phyloP scores from a whole-genome alignment of 306 rosid genomes.

The Pachyrhizus erosus region DNA sequence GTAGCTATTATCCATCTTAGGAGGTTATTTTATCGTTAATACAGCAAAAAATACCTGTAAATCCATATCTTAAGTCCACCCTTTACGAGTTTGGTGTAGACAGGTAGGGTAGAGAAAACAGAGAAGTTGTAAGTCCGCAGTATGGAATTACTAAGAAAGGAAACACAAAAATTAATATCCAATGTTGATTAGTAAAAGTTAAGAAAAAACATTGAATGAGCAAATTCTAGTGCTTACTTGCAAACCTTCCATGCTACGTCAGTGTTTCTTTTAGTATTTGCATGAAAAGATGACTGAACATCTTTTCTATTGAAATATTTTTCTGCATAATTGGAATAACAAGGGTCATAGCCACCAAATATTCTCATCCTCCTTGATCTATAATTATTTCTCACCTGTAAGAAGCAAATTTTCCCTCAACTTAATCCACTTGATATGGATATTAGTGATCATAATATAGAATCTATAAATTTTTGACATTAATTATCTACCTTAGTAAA shows the following conservation, averaged over 20 bases:
- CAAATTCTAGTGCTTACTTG: conserved; percentile 50
- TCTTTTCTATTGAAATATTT: conserved; percentile 56
- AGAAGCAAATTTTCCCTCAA: not conserved
- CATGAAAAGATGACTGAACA: conserved; percentile 60
- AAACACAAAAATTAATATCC: conserved; percentile 13
- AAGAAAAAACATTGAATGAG: not conserved
- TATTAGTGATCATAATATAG: not conserved
- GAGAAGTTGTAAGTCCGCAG: conserved; percentile 50
- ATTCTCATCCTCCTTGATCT: conserved; percentile 50
- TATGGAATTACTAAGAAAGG: conserved; percentile 47
- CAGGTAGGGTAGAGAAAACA: conserved; percentile 59
- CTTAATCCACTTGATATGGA: not conserved
- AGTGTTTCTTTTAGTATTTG: conserved; percentile 30
- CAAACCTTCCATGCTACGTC: conserved; percentile 52
- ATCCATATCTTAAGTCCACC: conserved; percentile 67
- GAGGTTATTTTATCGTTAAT: not conserved
- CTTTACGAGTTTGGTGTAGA: conserved; percentile 63
- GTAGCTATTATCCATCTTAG: not conserved
- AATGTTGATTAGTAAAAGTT: not conserved
- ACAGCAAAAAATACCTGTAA: conserved; percentile 48
- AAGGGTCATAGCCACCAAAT: conserved; percentile 66
- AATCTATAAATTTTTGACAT: conserved; percentile 13
- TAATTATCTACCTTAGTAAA: conserved; percentile 42
- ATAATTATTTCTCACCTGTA: conserved; percentile 46
- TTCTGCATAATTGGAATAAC: conserved; percentile 59